Evolutionary conservation across 805 yeast species (phyloP), one percentile per base, ranked within the genome.

Genomic region (Nakazawaea ambrosiae): DNA sequence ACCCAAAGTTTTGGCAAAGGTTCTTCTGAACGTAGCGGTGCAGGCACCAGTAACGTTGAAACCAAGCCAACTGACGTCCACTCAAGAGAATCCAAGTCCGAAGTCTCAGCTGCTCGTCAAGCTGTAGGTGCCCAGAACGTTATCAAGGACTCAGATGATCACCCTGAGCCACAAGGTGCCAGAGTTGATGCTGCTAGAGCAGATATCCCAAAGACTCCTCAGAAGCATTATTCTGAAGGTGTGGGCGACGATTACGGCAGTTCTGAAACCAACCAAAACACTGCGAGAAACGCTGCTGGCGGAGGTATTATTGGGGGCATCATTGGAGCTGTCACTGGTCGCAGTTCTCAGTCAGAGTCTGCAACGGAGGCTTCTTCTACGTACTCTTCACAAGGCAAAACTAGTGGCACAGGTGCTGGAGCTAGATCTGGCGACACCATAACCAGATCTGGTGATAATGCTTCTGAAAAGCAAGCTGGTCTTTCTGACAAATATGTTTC

Each of bases 241-340:
- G 27, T 14, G 17, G 33, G 25, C 3, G 33, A 35, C 18, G 29
- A 28, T 18, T 5, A 11, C n/a, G 19, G 39, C 8, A 33, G 25
- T 5, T 31, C 26, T n/a, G 31, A 36, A 5, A 10, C 7, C 24
- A 8, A 7, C 7, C 7, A 22, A 8, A 8, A 7, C 25, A 42
- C 41, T n/a, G 38, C 36, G 9, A 44, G 34, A 14, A 32, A 32
- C 22, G 48, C 45, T 22, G 48, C 47, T 17, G 41, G 43, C 26
- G 42, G 42, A 4, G 45, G 45, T 9, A 32, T 42, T 17, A 11
- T 42, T 7, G 45, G 43, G 15, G 42, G 40, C 18, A 22, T 36
- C 18, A 28, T 42, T 2, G 34, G 39, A 5, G 40, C 33, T 12
- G 41, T 40, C 18, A 43, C 39, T 19, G 44, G 44, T 14, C 27